These are phyloP conservation scores for Neocucurbitaria cava DNA, from an alignment of 2,329 filamentous ascomycete species.

Conservation along the genomic window DNA sequence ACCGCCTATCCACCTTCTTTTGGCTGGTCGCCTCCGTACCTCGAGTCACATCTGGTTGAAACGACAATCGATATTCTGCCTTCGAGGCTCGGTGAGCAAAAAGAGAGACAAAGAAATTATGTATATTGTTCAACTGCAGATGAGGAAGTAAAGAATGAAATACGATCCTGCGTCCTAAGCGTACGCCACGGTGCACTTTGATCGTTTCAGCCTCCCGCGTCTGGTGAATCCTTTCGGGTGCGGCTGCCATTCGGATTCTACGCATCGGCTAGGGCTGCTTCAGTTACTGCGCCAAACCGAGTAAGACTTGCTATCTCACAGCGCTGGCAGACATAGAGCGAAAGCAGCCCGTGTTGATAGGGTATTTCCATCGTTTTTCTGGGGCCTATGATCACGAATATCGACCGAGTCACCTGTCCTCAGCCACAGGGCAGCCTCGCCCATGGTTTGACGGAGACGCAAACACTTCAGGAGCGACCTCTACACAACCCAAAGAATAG, in stretches of 20 bases:
- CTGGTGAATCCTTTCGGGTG: conserved; percentile 2
- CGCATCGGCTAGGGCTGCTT: conserved; percentile 5
- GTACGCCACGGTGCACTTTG: neutral
- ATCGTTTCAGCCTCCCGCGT: conserved; percentile 1
- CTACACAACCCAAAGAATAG: neutral
- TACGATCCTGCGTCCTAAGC: neutral
- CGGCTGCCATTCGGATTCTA: conserved; percentile 4
- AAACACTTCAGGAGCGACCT: neutral
- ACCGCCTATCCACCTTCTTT: no score
- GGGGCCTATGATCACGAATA: neutral
- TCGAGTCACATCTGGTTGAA: no score
- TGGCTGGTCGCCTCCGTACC: no score
- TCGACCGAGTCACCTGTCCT: no score
- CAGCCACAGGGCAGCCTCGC: neutral
- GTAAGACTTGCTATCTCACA: neutral
- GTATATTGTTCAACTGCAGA: no score
- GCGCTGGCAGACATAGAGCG: neutral
- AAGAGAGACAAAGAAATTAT: no score
- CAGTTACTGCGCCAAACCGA: neutral
- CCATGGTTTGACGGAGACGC: neutral
- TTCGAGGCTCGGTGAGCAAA: no score
- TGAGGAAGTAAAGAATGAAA: neutral
- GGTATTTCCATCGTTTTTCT: neutral
- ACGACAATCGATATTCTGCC: no score
- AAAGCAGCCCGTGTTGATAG: neutral